Base-by-base conservation (phyloP, 1,284 basidiomycete species). In the Xerocomus amazonicus region DNA sequence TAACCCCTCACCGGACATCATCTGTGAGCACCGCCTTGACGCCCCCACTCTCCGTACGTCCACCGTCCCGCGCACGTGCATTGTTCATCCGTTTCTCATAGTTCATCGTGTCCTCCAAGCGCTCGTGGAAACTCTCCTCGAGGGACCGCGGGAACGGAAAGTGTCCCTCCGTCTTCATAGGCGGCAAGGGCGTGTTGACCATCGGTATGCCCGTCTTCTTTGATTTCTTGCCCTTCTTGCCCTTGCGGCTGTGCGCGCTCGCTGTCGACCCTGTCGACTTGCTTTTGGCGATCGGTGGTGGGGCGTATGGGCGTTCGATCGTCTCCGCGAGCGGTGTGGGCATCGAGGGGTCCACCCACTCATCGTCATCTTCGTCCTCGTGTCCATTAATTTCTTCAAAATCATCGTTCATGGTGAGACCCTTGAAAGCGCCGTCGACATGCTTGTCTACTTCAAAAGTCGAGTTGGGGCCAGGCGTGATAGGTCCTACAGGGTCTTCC, bases 31-130 rank as follows among this genome's bases (percentile, higher is more conserved):
- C 74, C 14, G 83, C 86, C 58, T 79, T 82, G 23, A 90, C 85
- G 19, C 87, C 87, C 3, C 87, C 87, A 60, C 87, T 90, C 71
- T 88, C 84, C 53, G 87, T 90, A 58, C 87, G 72, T 35, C 87
- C 87, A 5, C 87, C 87, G 66, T 90, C 85, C 50, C 85, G 73
- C 36, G 81, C 87, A 36, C 83, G 78, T 36, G 80, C 77, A 13
- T 77, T 83, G 60, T 87, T 81, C 81, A 89, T 75, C 39, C 71
- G 70, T 54, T 68, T 72, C 56, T 67, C 60, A 47, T 66, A 62
- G 47, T 79, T 59, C 73, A 61, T 64, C 61, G 61, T 54, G 57
- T 66, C 57, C 26, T 50, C 61, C 43, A 65, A 56, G 43, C 42
- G 48, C 41, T 59, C 57, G 47, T 67, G 51, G 39, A 57, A 49